Evolutionary conservation across 1,139 yeast genomes (phyloP), one percentile per base, ranked within the genome.

Genomic region (Saccharomycopsis hybrid): DNA sequence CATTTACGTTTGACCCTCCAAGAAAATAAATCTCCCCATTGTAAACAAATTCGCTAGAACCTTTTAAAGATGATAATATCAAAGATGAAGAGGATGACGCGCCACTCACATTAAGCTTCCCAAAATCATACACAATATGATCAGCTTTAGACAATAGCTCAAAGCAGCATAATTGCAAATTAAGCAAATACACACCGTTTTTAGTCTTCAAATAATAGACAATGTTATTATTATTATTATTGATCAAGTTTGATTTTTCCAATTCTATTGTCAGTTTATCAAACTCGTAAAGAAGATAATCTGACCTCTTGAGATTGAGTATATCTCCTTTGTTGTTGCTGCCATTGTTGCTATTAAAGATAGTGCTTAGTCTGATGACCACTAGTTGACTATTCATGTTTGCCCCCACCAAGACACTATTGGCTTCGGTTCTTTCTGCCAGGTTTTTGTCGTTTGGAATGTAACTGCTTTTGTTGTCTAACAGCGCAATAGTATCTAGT

Each of bases 41-140:
- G 13, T 36, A 13, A 9, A 8, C 24, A 13, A 36, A 36, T n/a
- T 36, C 39, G 24, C 18, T 5, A 36, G 13, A 36, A 18, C 24
- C 35, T 11, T 41, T 27, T n/a, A 40, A 29, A 27, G 5, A n/a
- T 37, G 27, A 9, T 40, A 40, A 40, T 11, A 9, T 25, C 30
- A n/a, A n/a, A n/a, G n/a, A n/a, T n/a, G n/a, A n/a, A n/a, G n/a
- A n/a, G n/a, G n/a, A n/a, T n/a, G n/a, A n/a, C n/a, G n/a, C 29
- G 18, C 13, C 24, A 27, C 11, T 13, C 9, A 32, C n/a, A 25
- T 41, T 25, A 9, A 13, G 13, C 32, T 32, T 18, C 31, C 35
- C 35, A 31, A 13, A 35, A 11, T 43, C 28, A 18, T 43, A 43
- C n/a, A 43, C 35, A 31, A 33, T n/a, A n/a, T n/a, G n/a, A n/a